Evolutionary conservation across 805 yeast species (phyloP).

Genomic region (Metschnikowia rubicola): DNA sequence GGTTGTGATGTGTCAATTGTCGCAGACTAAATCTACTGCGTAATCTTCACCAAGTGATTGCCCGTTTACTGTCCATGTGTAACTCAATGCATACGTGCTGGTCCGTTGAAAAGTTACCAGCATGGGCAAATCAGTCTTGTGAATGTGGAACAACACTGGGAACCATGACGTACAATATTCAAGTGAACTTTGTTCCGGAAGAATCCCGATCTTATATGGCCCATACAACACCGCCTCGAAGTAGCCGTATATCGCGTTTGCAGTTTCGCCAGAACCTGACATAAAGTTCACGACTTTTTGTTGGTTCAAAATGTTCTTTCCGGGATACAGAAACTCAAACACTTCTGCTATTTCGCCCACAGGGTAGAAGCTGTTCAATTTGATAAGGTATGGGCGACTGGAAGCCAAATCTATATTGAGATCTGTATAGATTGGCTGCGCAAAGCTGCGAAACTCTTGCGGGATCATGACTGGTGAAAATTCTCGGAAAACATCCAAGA

Average conservation of each 20-base stretch:
- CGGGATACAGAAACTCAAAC: slow-evolving; percentile 65
- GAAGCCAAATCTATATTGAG: not conserved
- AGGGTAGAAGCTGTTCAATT: slow-evolving; percentile 15
- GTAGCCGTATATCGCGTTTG: slow-evolving; percentile 71
- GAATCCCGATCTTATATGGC: slow-evolving; percentile 51
- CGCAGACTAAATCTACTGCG: not conserved
- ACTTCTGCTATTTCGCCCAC: slow-evolving; percentile 43
- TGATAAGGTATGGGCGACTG: slow-evolving; percentile 23
- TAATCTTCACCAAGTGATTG: slow-evolving; percentile 1
- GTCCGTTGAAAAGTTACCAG: slow-evolving; percentile 9
- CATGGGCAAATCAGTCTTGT: slow-evolving; percentile 3
- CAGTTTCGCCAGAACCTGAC: slow-evolving; percentile 28
- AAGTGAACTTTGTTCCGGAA: slow-evolving; percentile 6
- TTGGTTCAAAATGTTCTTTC: slow-evolving; percentile 20
- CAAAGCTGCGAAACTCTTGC: slow-evolving; percentile 49
- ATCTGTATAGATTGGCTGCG: slow-evolving; percentile 71
- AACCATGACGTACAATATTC: slow-evolving; percentile 37
- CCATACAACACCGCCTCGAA: slow-evolving; percentile 70
- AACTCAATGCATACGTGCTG: slow-evolving; percentile 8
- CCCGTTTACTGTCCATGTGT: slow-evolving; percentile 15
- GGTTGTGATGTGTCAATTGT: too few species aligned
- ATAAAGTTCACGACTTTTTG: slow-evolving; percentile 28
- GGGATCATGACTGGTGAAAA: slow-evolving; percentile 39
- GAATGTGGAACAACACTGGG: slow-evolving; percentile 35
- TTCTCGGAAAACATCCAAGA: slow-evolving; percentile 40